Conservation (phyloP, 1,284 basidiomycete genomes). For the Apiotrichum laibachii region DNA sequence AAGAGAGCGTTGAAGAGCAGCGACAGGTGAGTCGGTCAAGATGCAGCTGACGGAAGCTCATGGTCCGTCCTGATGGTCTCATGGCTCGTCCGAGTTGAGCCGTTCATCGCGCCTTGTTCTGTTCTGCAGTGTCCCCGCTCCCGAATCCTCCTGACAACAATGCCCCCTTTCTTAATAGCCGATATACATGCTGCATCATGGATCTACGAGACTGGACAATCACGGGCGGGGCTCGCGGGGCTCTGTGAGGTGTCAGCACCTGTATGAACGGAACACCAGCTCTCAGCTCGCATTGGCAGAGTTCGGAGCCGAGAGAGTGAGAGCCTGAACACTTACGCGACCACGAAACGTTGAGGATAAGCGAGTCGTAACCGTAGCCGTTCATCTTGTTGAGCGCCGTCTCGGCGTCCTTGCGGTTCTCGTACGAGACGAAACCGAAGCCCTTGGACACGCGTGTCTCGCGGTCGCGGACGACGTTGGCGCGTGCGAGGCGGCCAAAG, state of each 20-base stretch:
- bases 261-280: neutral
- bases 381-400: constrained; percentile 89
- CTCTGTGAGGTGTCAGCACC: constrained; percentile 16
- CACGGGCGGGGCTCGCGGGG: constrained; percentile 35
- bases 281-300: neutral
- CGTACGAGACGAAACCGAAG: constrained; percentile 71
- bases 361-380: constrained; percentile 62
- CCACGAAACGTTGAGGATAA: constrained; percentile 50
- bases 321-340: constrained; percentile 26
- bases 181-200: constrained; percentile 10
- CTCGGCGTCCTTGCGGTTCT: constrained; percentile 75
- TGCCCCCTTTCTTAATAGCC: neutral
- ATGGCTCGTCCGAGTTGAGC: too few species aligned
- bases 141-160: too few species aligned
- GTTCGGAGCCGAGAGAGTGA: neutral
- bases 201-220: constrained; percentile 4
- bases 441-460: constrained; percentile 95
- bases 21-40: too few species aligned
- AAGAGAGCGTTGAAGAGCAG: too few species aligned
- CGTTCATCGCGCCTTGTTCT: too few species aligned
- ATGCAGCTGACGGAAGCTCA: too few species aligned
- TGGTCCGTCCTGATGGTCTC: too few species aligned
- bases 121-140: too few species aligned
- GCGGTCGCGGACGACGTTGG: constrained; percentile 92
- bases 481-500: constrained; percentile 79